A percentile compares a stretch with the other conserved stretches of the same genome.
These are phyloP conservation scores for Verbascum thapsus DNA, from an alignment of 257 asterid species.

Conservation along the genomic window DNA sequence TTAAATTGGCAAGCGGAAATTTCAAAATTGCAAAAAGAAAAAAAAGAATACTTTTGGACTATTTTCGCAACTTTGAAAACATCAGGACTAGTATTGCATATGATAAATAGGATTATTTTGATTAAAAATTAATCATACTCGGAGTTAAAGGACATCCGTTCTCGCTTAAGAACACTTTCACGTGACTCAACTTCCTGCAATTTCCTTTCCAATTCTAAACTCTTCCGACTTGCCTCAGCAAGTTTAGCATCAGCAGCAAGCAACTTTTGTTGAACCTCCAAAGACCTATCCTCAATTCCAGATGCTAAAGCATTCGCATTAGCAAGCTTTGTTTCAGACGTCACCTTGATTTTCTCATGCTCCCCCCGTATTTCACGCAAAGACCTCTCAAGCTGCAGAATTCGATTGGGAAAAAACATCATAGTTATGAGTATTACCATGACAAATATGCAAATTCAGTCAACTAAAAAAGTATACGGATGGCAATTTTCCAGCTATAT, in stretches of 20 bases:
- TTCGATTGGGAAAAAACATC: conserved; percentile 8
- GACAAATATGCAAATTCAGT: not conserved
- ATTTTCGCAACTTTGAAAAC: no score
- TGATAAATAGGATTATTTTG: not conserved
- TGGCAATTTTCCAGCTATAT: not conserved
- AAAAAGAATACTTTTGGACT: no score
- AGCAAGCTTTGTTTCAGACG: conserved; percentile 63
- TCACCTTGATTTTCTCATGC: conserved; percentile 54
- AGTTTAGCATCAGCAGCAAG: conserved; percentile 81
- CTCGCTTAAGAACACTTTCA: conserved; percentile 73
- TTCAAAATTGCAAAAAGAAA: no score
- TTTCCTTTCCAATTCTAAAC: conserved; percentile 76
- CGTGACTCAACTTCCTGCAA: conserved; percentile 73
- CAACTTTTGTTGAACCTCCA: conserved; percentile 66
- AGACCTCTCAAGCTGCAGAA: conserved; percentile 73
- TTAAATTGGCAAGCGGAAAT: no score
- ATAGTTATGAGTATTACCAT: not conserved
- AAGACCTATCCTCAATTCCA: conserved; percentile 63
- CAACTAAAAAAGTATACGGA: not conserved
- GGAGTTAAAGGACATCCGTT: conserved; percentile 65
- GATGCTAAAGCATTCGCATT: conserved; percentile 63
- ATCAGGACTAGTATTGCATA: not conserved
- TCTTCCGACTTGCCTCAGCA: conserved; percentile 77
- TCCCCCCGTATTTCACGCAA: conserved; percentile 54
- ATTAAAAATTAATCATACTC: conserved; percentile 56